phyloP scores from a whole-genome alignment of 2,329 filamentous ascomycete genomes.

The Plectosphaerella plurivora region DNA sequence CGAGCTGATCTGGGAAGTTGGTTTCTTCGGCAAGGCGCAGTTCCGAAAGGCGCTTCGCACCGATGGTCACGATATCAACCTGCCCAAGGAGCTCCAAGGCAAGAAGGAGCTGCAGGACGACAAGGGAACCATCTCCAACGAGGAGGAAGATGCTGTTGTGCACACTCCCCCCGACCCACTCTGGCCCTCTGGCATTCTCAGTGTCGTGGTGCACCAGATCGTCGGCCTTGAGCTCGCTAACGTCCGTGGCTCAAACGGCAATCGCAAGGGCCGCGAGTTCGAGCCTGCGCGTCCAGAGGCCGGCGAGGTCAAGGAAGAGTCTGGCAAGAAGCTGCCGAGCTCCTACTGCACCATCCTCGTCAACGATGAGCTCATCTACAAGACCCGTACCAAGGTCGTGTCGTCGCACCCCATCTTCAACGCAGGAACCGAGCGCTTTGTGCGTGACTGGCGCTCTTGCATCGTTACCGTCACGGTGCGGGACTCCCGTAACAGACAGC shows the following conservation, averaged over 20 bases:
- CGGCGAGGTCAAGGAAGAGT: slow-evolving; percentile 83
- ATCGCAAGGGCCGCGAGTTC: slow-evolving; percentile 78
- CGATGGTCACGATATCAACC: slow-evolving; percentile 74
- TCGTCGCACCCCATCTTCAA: slow-evolving; percentile 97
- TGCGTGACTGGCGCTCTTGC: slow-evolving; percentile 86
- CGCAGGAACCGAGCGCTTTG: slow-evolving; percentile 86
- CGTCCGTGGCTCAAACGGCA: slow-evolving; percentile 78
- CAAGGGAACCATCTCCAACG: slow-evolving; percentile 70
- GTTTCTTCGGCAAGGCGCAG: slow-evolving; percentile 87
- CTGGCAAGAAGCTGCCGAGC: slow-evolving; percentile 73
- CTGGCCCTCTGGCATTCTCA: slow-evolving; percentile 88
- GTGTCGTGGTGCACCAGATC: slow-evolving; percentile 86
- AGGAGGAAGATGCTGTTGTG: slow-evolving; percentile 77
- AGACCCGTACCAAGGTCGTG: slow-evolving; percentile 90
- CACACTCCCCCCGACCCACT: slow-evolving; percentile 93
- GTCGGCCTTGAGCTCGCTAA: slow-evolving; percentile 92
- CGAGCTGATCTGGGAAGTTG: slow-evolving; percentile 92
- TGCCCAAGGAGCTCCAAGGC: slow-evolving; percentile 70
- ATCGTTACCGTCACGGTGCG: slow-evolving; percentile 86
- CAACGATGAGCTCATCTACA: slow-evolving; percentile 88
- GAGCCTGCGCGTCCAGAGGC: slow-evolving; percentile 78
- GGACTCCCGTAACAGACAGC: slow-evolving; percentile 83
- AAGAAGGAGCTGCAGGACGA: slow-evolving; percentile 79
- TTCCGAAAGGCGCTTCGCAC: slow-evolving; percentile 81
- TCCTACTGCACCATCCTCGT: slow-evolving; percentile 90